Evolutionary conservation across 78 protist species (phyloP), one percentile per base, ranked within the genome.

Genomic region (Protostelium mycophagum): DNA sequence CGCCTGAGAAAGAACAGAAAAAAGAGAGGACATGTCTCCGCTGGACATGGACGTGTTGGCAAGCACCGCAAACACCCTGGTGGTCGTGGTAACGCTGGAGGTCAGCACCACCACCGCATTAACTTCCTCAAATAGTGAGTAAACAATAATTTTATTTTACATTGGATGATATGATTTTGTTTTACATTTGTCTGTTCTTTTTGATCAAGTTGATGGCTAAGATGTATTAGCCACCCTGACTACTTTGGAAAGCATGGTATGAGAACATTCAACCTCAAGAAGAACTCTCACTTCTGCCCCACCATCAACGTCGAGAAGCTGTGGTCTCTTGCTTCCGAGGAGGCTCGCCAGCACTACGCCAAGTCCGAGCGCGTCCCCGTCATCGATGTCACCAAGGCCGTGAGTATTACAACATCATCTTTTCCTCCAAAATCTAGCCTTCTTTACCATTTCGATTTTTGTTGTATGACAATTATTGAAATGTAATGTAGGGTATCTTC

Each of bases 21-120:
- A 86, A 38, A 91, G 38, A 88, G 94, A 88, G 94, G 94, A 83
- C 90, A 88, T 89, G 94, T 92, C 87, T 92, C 92, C 90, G 94
- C 91, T 89, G 94, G 94, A 89, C 89, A 92, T 90, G 94, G 94
- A 88, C 94, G 94, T 92, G 90, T 92, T 73, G 99, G 99, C 86
- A 98, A 99, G 97, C 99, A 98, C 98, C 93, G 99, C 86, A 98
- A 98, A 96, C 99, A 99, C 86, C 98, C 99, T 28, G 95, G 97
- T 9, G 99, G 99, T 92, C 98, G 99, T 91, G 99, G 99, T 98
- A 98, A 98, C 96, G 99, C 99, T 87, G 99, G 99, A 96, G 99
- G 99, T 86, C 96, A 95, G 93, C 98, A 97, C 91, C 99, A 98
- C 90, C 99, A 98, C 97, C 91, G 99, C 35, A 99, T 95, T 90